These are phyloP conservation scores for Scleromitrula shiraiana DNA, from an alignment of 2,329 filamentous ascomycete species.

Conservation along the genomic window DNA sequence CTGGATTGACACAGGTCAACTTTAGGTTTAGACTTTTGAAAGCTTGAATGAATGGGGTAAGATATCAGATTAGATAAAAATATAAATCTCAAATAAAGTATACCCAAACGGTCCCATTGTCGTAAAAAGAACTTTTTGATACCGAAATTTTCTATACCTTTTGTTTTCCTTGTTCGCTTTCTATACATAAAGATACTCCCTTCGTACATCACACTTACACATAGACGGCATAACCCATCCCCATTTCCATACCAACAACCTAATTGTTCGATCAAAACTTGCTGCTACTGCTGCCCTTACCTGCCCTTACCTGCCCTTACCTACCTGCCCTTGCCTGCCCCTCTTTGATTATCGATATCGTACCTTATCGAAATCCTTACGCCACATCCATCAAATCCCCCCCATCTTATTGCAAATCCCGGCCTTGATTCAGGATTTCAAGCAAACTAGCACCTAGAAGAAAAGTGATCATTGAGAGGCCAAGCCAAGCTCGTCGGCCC, in stretches of 20 bases:
- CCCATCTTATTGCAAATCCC: not conserved
- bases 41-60: not conserved
- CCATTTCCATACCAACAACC: not conserved
- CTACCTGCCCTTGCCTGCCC: not conserved
- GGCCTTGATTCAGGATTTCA: no score
- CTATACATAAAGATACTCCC: no score
- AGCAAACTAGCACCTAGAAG: no score
- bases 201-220: no score
- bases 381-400: not conserved
- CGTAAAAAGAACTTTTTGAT: not conserved
- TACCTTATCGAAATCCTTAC: not conserved
- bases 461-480: not conserved
- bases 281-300: not conserved
- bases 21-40: not conserved
- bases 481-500: not conserved
- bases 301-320: not conserved
- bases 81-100: conserved; percentile 2
- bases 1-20: not conserved
- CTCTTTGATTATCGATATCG: not conserved
- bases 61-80: not conserved
- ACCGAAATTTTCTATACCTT: not conserved
- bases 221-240: no score
- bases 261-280: not conserved
- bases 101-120: not conserved
- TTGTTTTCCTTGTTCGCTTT: not conserved